A percentile compares a stretch with the other conserved stretches of the same genome.
phyloP scores from a whole-genome alignment of 495 filamentous ascomycete species.

The Penicillium pulvis region DNA sequence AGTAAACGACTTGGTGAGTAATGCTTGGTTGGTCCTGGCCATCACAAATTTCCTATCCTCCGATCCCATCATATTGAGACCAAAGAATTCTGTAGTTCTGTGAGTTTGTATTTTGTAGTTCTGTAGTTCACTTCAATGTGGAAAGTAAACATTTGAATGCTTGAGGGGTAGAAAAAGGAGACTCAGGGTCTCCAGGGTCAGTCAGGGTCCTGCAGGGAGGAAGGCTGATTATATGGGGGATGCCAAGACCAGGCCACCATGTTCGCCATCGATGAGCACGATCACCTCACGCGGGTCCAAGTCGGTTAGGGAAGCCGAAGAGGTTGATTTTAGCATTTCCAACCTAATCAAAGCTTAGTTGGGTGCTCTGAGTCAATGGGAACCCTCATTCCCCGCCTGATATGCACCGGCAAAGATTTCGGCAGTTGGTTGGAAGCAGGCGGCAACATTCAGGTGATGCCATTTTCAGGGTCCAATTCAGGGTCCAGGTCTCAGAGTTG shows the following conservation, averaged over 20 bases:
- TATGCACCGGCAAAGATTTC: slow-evolving; percentile 31
- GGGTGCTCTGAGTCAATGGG: background rate
- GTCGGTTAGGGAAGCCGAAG: slow-evolving; percentile 4
- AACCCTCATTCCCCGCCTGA: slow-evolving; percentile 14
- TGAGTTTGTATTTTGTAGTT: background rate
- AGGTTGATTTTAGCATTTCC: slow-evolving; percentile 21
- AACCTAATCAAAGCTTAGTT: slow-evolving; percentile 29
- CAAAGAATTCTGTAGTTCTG: background rate
- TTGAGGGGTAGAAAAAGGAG: background rate
- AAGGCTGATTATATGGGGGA: slow-evolving; percentile 24
- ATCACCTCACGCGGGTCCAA: slow-evolving; percentile 39
- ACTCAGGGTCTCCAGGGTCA: slow-evolving; percentile 7
- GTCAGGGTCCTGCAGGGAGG: slow-evolving; percentile 10
- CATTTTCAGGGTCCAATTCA: background rate
- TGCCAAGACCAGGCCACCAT: slow-evolving; percentile 37
- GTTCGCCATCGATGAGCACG: slow-evolving; percentile 38
- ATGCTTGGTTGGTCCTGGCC: background rate
- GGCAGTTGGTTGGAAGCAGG: slow-evolving; percentile 26
- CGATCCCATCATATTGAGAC: background rate
- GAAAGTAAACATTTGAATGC: background rate
- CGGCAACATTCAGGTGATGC: background rate
- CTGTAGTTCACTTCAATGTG: background rate
- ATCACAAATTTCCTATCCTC: background rate
- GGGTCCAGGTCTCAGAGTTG: slow-evolving; percentile 1
- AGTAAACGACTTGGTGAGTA: background rate